Base-by-base conservation (phyloP, 108 stramenopile species). In the Mayamaea pseudoterrestris region DNA sequence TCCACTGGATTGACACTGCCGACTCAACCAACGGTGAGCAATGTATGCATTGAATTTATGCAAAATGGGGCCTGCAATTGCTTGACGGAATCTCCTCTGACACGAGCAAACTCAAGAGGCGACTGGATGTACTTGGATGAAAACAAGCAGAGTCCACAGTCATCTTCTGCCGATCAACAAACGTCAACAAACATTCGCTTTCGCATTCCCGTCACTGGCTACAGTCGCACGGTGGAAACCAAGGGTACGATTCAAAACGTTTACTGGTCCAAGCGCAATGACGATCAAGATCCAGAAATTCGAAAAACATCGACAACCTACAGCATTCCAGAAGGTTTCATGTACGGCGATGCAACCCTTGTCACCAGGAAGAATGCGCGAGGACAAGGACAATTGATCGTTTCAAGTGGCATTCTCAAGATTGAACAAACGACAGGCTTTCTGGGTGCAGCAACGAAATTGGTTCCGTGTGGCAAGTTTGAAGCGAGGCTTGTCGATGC, bases 391-490 rank as follows among this genome's bases (percentile, higher is more conserved):
- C n/a, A n/a, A n/a, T n/a, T n/a, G n/a, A n/a, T n/a, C n/a, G n/a
- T n/a, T n/a, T 59, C 41, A 29, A 44, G 47, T 14, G 88, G 88
- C 14, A 40, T 82, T 17, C 36, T 90, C 13, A 63, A 68, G 27
- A 55, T 90, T n/a, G 88, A 90, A 41, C 63, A 81, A 57, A 66
- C 43, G 27, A 60, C 60, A 26, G 88, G 88, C n/a, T 20, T 90
- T 8, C 51, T 89, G 35, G 79, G 81, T 1, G 74, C 73, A 4
- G 58, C 58, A 1, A 61, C 60, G 12, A 74, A 70, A 48, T 34
- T 84, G 50, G 52, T 74, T 2, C 61, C 77, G 7, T 90, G 88
- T 54, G 88, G 88, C 21, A 76, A 60, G 37, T 90, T 90, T 50
- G 36, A 27, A 13, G 57, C 57, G 3, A 11, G 44, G 41, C 41